Conservation (phyloP, 1,284 basidiomycete species). For the Xanthoconium separans region DNA sequence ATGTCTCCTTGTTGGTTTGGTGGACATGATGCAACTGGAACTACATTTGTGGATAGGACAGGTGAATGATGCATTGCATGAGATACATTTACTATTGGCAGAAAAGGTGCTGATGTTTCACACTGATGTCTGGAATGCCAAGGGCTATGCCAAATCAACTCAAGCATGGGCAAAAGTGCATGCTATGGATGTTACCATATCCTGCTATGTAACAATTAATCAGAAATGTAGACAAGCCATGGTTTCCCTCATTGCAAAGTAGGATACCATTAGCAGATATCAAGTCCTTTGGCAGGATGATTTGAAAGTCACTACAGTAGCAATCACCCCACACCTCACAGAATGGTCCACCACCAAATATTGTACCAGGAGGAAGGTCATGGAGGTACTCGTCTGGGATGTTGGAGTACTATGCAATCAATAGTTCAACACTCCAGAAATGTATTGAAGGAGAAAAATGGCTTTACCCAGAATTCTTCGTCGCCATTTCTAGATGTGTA, state of each 20-base stretch:
- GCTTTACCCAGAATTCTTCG: constrained; percentile 77
- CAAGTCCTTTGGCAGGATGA: too few relatives aligned
- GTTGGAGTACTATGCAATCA: constrained; percentile 63
- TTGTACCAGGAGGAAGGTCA: constrained; percentile 52
- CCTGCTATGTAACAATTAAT: too few relatives aligned
- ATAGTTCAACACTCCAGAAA: not conserved
- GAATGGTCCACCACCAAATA: constrained; percentile 68
- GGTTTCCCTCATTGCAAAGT: too few relatives aligned
- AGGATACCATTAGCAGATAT: too few relatives aligned
- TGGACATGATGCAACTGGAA: too few relatives aligned
- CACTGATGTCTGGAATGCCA: not conserved
- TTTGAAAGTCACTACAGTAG: too few relatives aligned
- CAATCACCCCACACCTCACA: constrained; percentile 81
- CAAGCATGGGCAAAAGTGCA: too few relatives aligned
- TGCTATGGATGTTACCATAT: too few relatives aligned
- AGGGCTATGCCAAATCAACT: not conserved
- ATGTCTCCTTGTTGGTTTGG: too few relatives aligned
- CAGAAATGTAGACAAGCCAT: too few relatives aligned
- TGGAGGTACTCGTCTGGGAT: constrained; percentile 58
- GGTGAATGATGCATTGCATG: too few relatives aligned
- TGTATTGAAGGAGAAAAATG: constrained; percentile 1
- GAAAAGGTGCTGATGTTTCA: not conserved
- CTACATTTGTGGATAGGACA: too few relatives aligned
- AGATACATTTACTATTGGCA: not conserved
- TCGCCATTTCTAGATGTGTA: constrained; percentile 70